Percentiles rank a stretch among this genome's conserved stretches.
Evolutionary conservation across 139 green algal genomes (phyloP).

Genomic region (Astrephomene gubernaculifera): DNA sequence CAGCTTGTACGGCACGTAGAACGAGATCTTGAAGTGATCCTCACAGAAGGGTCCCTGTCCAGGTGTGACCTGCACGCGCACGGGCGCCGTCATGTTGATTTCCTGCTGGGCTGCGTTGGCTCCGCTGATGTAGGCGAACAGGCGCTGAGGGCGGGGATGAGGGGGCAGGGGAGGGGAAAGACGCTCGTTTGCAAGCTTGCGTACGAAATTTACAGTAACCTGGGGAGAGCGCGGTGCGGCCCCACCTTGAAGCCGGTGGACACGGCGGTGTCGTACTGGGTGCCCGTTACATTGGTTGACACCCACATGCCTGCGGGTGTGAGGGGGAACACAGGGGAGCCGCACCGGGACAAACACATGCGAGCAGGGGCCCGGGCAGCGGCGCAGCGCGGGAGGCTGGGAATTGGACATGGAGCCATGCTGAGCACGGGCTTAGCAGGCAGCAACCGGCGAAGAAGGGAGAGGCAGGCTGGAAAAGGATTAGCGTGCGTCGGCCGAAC

Average conservation of each 20-base stretch:
- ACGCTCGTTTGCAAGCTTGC: neutral
- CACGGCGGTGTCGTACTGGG: constrained; percentile 65
- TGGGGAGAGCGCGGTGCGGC: neutral
- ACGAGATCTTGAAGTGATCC: constrained; percentile 78
- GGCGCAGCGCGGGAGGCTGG: no score
- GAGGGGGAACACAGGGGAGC: no score
- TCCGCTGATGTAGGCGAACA: constrained; percentile 77
- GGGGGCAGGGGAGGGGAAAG: no score
- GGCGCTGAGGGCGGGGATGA: constrained; percentile 4
- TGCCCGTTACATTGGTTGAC: constrained; percentile 68
- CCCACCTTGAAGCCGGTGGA: constrained; percentile 77
- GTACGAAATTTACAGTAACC: neutral
- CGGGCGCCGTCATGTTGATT: constrained; percentile 81
- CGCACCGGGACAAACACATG: no score
- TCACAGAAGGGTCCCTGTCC: constrained; percentile 64
- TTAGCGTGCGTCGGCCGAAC: neutral
- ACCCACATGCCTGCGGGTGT: constrained; percentile 66
- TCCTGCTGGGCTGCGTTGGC: constrained; percentile 68
- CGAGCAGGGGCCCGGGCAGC: no score
- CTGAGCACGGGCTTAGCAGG: no score
- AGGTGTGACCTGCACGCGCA: constrained; percentile 51
- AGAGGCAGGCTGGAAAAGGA: neutral
- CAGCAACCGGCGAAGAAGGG: neutral
- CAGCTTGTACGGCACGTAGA: constrained; percentile 77
- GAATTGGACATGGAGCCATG: no score